Base-by-base conservation (phyloP, 169 alveolate genomes). In the Cryptosporidium sp. region DNA sequence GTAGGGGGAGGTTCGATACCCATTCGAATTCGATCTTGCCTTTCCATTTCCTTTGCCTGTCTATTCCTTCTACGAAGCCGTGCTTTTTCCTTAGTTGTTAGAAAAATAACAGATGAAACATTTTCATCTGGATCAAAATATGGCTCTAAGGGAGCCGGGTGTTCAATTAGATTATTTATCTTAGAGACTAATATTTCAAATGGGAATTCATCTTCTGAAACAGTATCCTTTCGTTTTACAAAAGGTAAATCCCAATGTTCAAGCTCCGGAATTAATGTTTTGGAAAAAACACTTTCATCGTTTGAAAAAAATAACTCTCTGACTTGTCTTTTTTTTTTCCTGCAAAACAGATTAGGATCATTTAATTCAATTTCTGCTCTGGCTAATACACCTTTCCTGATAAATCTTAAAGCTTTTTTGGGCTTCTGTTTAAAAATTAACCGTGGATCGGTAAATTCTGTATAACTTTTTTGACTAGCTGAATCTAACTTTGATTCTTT, bases 1-100 rank as follows among this genome's bases (percentile, higher is more conserved):
- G 96, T 97, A 3, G 97, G 97, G 21, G 98, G 98, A 14, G 98
- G 97, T 37, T 96, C 84, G 65, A 93, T 85, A 9, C 98, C 98
- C 74, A 96, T 93, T 61, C 96, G 85, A 37, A 96, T 95, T 71
- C 96, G 94, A 71, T 96, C 98, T 74, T 94, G 98, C 52, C 95
- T 96, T 35, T 92, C 95, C 85, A 86, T 91, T 71, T 93, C 95
- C 80, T 91, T 92, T 84, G 96, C 98, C 86, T 95, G 97, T 29
- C 97, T 84, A 70, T 93, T 96, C 45, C 96, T 93, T 26, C 96
- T 71, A 62, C 98, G 84, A 41, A 96, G 86, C 89, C 93, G 92
- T 93, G 95, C 92, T 95, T 92, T 61, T 59, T 92, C 94, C 8
- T 85, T 18, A 16, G 93, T 92, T 21, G 97, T 96, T 71, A 96